Percentiles rank a stretch among this genome's conserved stretches.
phyloP scores from a whole-genome alignment of 148 eudicot species.

The Salicornia ramosissima region DNA sequence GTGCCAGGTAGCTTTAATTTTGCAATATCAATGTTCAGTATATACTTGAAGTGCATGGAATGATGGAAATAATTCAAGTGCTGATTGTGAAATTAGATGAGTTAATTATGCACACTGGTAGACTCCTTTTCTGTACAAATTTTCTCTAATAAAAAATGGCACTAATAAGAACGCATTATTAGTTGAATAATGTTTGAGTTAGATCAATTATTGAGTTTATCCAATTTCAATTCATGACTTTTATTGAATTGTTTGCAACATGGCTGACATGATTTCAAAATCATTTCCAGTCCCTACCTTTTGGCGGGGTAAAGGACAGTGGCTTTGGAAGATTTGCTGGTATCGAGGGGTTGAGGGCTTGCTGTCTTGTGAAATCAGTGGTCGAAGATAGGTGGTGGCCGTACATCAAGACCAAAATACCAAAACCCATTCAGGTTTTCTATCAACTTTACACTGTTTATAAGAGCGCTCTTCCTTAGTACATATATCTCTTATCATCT shows the following conservation, averaged over 20 bases:
- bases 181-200: neutral
- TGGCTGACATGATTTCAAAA: conserved; percentile 9
- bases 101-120: neutral
- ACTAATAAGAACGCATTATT: neutral
- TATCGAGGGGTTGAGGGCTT: conserved; percentile 85
- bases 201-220: neutral
- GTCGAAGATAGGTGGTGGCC: conserved; percentile 99
- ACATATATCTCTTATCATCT: neutral
- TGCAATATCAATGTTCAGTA: neutral
- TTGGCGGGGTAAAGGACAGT: conserved; percentile 95
- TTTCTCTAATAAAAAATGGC: neutral
- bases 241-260: neutral
- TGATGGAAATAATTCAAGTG: neutral
- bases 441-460: neutral
- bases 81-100: neutral
- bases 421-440: conserved; percentile 87
- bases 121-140: neutral
- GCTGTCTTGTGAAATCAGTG: conserved; percentile 90
- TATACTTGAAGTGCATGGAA: neutral
- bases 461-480: neutral
- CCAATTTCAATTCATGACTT: neutral
- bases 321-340: conserved; percentile 99
- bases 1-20: conserved; percentile 71
- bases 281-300: conserved; percentile 73
- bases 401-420: conserved; percentile 76